A percentile compares a stretch with the other conserved stretches of the same genome.
Conservation (phyloP, 2,329 filamentous ascomycete genomes). For the Alternaria ventricosa region DNA sequence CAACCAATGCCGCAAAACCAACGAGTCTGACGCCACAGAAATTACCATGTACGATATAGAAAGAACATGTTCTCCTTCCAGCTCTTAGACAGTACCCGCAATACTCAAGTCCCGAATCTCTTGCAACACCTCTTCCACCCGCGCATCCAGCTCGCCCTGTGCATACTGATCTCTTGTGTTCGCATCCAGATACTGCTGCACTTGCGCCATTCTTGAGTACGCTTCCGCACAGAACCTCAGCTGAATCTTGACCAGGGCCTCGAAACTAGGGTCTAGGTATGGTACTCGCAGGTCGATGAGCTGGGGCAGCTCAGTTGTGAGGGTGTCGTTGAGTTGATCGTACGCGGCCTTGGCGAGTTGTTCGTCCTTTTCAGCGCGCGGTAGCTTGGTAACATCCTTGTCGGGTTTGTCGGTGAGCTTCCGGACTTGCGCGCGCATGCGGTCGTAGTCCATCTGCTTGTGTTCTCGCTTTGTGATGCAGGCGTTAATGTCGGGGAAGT, state of each 20-base stretch:
- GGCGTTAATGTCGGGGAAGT: constrained; percentile 99
- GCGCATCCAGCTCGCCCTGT: constrained; percentile 84
- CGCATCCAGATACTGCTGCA: constrained; percentile 96
- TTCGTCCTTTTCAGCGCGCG: constrained; percentile 93
- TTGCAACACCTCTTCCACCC: constrained; percentile 94
- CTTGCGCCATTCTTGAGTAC: constrained; percentile 97
- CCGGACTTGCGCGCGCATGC: constrained; percentile 94
- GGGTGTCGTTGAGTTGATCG: constrained; percentile 95
- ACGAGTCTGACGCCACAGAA: neutral
- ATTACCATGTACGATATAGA: neutral
- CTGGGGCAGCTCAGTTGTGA: constrained; percentile 90
- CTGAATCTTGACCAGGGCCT: constrained; percentile 98
- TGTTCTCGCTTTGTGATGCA: constrained; percentile 99
- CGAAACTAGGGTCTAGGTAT: constrained; percentile 95
- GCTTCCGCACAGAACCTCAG: constrained; percentile 96
- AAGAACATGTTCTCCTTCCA: neutral
- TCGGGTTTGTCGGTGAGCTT: constrained; percentile 97
- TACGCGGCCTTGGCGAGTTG: constrained; percentile 93
- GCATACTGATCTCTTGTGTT: constrained; percentile 97
- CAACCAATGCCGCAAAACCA: neutral
- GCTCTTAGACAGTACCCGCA: constrained; percentile 66
- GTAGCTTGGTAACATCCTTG: constrained; percentile 96
- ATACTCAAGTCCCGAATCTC: constrained; percentile 98
- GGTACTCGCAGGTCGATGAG: constrained; percentile 96
- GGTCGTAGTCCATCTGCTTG: constrained; percentile 98